Evolutionary conservation across 108 stramenopile species (phyloP), one percentile per base, ranked within the genome.

Genomic region (Pseudonitzschia pungens): DNA sequence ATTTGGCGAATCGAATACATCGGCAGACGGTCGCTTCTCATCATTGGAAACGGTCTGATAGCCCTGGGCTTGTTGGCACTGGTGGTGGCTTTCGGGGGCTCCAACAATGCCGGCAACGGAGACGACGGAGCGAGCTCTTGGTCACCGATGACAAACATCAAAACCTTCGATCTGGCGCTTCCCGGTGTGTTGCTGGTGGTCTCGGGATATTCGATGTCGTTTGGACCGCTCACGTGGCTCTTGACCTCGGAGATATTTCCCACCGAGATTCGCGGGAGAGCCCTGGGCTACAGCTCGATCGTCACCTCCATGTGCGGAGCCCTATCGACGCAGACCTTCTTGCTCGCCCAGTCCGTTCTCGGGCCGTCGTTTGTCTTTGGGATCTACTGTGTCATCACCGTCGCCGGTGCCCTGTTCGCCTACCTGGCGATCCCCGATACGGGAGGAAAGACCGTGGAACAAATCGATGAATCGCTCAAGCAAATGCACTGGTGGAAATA

Each of bases 151-250:
- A 70, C 78, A 57, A 53, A 65, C 70, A 27, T 63, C 11, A 63
- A 76, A 44, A 59, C 59, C 36, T 77, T 77, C 16, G 69, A 36
- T 57, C 71, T 71, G 70, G 83, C 74, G 50, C 67, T 80, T 44
- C 74, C 83, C 18, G 89, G 89, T 12, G 83, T 87, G 6, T 68
- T 89, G 40, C 70, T 87, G 0, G 85, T 91, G 12, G 90, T 88
- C 4, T 68, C 63, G 28, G 90, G 90, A 14, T 91, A 91, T 77
- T 87, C 88, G 29, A 71, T 81, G 54, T 84, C 83, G 4, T 91
- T 83, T 72, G 90, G 87, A 8, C 87, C 90, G 0, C 73, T 91
- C 28, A 84, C 83, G 43, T 91, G 90, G 90, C 67, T 91, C 16
- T 65, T 91, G 26, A 86, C 84, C 29, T 81, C 82, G 14, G 90